Conservation (phyloP, 805 yeast species). For the Barnettozyma sp. region DNA sequence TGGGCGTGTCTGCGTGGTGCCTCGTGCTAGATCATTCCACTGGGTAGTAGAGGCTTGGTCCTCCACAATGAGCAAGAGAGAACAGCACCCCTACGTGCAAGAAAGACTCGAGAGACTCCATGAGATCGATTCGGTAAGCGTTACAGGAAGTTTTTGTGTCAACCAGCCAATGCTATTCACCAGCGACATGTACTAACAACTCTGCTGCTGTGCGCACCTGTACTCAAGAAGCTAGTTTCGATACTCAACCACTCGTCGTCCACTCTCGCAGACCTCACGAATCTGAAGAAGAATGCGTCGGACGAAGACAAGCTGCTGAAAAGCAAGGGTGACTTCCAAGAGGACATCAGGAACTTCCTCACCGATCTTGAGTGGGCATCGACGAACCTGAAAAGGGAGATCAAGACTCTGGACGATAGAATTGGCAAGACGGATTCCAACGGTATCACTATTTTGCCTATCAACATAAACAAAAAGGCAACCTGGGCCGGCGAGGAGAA, state of each 20-base stretch:
- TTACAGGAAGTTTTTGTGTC: too few species aligned
- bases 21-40: too few species aligned
- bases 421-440: conserved; percentile 41
- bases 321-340: conserved; percentile 34
- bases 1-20: too few species aligned
- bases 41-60: too few species aligned
- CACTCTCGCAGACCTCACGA: conserved; percentile 36
- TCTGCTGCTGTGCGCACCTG: too few species aligned
- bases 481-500: conserved; percentile 57
- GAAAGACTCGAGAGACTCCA: conserved; percentile 45
- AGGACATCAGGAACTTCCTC: conserved; percentile 43
- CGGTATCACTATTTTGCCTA: conserved; percentile 55
- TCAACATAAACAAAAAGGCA: conserved; percentile 63
- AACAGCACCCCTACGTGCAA: conserved; percentile 35
- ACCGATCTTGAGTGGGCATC: conserved; percentile 51
- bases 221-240: conserved; percentile 43
- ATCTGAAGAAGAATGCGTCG: conserved; percentile 26
- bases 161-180: background rate
- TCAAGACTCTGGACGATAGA: conserved; percentile 55
- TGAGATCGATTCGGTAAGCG: conserved; percentile 38
- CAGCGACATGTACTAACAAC: too few species aligned
- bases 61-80: conserved; percentile 14
- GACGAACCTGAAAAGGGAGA: conserved; percentile 55
- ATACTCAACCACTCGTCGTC: conserved; percentile 43
- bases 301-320: conserved; percentile 19